These are phyloP conservation scores for Solanum paucissectum DNA, from an alignment of 257 asterid species.

Conservation along the genomic window DNA sequence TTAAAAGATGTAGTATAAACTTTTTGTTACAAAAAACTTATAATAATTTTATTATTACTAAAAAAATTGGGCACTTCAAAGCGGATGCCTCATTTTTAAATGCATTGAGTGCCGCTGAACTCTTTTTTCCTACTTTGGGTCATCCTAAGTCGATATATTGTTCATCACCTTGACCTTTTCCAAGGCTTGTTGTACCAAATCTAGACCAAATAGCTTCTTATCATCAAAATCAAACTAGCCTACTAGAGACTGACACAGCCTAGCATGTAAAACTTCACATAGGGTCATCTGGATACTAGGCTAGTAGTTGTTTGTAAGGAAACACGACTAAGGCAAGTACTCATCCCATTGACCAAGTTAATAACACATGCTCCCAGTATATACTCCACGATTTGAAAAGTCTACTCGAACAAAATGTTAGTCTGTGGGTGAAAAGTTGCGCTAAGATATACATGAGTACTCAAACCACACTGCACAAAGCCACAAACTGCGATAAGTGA, in stretches of 20 bases:
- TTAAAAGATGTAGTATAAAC: too few relatives aligned
- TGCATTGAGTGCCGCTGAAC: too few relatives aligned
- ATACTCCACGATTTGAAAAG: background rate
- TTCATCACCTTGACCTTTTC: background rate
- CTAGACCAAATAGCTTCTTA: background rate
- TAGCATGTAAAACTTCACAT: background rate
- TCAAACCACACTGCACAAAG: background rate
- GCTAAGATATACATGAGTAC: background rate
- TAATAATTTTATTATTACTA: too few relatives aligned
- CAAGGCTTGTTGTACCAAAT: background rate
- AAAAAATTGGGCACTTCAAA: too few relatives aligned
- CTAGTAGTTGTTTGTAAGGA: background rate
- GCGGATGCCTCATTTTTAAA: too few relatives aligned
- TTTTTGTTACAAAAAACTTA: too few relatives aligned
- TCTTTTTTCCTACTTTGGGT: background rate
- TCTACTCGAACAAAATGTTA: background rate
- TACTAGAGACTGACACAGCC: background rate
- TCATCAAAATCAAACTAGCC: background rate
- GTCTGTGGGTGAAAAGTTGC: background rate
- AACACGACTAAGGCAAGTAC: background rate
- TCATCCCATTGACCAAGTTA: background rate
- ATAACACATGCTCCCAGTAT: too few relatives aligned
- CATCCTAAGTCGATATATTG: background rate
- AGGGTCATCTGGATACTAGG: background rate
- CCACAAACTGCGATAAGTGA: background rate